A percentile compares a stretch with the other conserved stretches of the same genome.
Conservation (phyloP, 108 stramenopile genomes). For the Cylindrotheca fusiformis region DNA sequence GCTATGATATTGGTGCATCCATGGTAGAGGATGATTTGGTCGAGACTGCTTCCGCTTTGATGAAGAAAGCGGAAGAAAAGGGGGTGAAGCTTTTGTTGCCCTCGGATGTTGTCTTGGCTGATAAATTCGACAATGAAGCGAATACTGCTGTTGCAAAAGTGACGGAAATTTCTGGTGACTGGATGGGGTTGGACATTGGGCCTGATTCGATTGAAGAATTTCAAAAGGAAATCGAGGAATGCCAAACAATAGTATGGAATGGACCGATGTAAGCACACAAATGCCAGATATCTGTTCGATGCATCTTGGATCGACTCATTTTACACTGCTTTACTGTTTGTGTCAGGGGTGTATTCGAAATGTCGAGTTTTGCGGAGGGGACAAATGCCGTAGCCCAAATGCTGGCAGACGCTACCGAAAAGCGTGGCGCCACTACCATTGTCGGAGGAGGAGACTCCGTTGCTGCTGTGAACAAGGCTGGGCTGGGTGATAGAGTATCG, state of each 20-base stretch:
- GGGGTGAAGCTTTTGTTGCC: constrained; percentile 94
- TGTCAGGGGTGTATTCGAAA: constrained; percentile 96
- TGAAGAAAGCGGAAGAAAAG: constrained; percentile 95
- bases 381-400: constrained; percentile 87
- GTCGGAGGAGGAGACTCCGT: constrained; percentile 98
- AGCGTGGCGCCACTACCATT: constrained; percentile 90
- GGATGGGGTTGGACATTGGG: constrained; percentile 98
- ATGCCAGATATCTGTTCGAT: not conserved
- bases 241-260: constrained; percentile 96
- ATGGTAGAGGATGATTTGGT: constrained; percentile 93
- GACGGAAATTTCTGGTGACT: constrained; percentile 87
- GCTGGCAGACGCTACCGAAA: constrained; percentile 87
- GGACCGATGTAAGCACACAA: constrained; percentile 67
- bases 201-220: constrained; percentile 86
- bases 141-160: constrained; percentile 76
- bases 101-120: constrained; percentile 89
- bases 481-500: constrained; percentile 88
- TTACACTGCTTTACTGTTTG: not conserved
- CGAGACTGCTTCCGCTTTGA: constrained; percentile 80
- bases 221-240: constrained; percentile 67
- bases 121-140: constrained; percentile 89
- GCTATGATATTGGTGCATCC: constrained; percentile 85
- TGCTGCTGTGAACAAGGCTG: constrained; percentile 92
- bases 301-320: not conserved
- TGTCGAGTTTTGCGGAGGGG: constrained; percentile 89